A percentile compares a stretch with the other conserved stretches of the same genome.
phyloP scores from a whole-genome alignment of 75 land plant genomes.

The Picea sitchensis region DNA sequence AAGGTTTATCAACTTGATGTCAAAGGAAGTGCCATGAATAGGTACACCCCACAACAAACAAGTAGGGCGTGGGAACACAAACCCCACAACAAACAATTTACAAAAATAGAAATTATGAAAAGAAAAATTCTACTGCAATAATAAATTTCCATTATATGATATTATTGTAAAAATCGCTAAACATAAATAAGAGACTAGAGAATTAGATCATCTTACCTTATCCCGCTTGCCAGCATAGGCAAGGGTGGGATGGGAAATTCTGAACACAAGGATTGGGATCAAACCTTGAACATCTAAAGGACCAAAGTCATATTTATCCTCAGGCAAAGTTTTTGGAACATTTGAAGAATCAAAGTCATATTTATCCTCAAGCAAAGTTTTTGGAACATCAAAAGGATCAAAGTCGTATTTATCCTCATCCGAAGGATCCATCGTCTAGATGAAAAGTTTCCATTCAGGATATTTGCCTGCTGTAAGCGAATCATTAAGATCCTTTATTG shows the following conservation, averaged over 20 bases:
- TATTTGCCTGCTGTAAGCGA: constrained; percentile 72
- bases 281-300: too few species aligned
- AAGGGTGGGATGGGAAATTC: constrained; percentile 59
- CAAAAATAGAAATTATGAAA: constrained; percentile 1
- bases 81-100: too few species aligned
- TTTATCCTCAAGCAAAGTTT: constrained; percentile 79
- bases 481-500: constrained; percentile 70
- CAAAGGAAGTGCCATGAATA: too few species aligned
- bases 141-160: too few species aligned
- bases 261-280: constrained; percentile 69
- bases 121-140: background rate
- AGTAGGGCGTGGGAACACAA: too few species aligned
- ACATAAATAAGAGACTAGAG: too few species aligned
- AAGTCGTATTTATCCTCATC: constrained; percentile 65
- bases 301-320: too few species aligned
- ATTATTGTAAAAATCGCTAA: too few species aligned
- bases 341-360: too few species aligned
- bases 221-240: constrained; percentile 52
- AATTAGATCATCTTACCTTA: constrained; percentile 41
- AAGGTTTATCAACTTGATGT: too few species aligned
- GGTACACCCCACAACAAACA: too few species aligned
- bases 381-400: constrained; percentile 85
- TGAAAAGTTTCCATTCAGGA: constrained; percentile 75
- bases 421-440: constrained; percentile 63
- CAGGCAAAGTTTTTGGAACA: too few species aligned